Evolutionary conservation across 768 basidiomycete genomes (phyloP).

Genomic region (Pisolithus marmoratus): DNA sequence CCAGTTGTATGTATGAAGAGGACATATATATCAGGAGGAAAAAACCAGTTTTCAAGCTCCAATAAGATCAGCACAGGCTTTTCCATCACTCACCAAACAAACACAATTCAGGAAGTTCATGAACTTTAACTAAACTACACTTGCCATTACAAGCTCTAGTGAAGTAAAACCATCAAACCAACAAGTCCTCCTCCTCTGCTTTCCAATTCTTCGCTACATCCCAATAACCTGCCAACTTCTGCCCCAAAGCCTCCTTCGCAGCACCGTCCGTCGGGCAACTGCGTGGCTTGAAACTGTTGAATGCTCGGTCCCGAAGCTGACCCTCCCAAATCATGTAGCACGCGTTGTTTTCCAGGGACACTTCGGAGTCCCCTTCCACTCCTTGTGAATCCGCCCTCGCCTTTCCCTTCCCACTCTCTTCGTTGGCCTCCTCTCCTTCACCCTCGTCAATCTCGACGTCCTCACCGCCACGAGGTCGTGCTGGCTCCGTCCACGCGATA

Average conservation of each 20-base stretch:
- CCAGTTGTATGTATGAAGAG: no score
- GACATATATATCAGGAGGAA: no score
- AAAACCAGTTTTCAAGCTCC: no score
- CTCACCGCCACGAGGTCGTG: slow-evolving; percentile 68
- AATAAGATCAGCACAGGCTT: no score
- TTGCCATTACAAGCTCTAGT: no score
- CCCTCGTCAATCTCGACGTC: slow-evolving; percentile 62
- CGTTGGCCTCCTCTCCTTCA: slow-evolving; percentile 32
- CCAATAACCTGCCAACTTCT: slow-evolving; percentile 87
- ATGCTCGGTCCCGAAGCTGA: slow-evolving; percentile 73
- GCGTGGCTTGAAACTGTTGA: slow-evolving; percentile 74
- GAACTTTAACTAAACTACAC: no score
- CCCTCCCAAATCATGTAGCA: slow-evolving; percentile 96
- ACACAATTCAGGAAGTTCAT: no score
- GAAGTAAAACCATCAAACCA: slow-evolving; percentile 39
- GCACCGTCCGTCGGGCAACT: slow-evolving; percentile 78
- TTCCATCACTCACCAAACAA: no score
- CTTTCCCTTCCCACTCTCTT: slow-evolving; percentile 24
- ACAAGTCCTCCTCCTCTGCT: slow-evolving; percentile 72
- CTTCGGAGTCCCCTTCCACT: slow-evolving; percentile 11
- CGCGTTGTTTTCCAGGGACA: slow-evolving; percentile 76
- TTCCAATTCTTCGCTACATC: slow-evolving; percentile 91
- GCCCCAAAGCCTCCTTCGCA: slow-evolving; percentile 83
- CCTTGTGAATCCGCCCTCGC: slow-evolving; percentile 27
- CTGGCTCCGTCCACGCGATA: slow-evolving; percentile 91